Percentiles rank a stretch among this genome's conserved stretches.
phyloP scores from a whole-genome alignment of 257 asterid genomes.

The Solanum habrochaites region DNA sequence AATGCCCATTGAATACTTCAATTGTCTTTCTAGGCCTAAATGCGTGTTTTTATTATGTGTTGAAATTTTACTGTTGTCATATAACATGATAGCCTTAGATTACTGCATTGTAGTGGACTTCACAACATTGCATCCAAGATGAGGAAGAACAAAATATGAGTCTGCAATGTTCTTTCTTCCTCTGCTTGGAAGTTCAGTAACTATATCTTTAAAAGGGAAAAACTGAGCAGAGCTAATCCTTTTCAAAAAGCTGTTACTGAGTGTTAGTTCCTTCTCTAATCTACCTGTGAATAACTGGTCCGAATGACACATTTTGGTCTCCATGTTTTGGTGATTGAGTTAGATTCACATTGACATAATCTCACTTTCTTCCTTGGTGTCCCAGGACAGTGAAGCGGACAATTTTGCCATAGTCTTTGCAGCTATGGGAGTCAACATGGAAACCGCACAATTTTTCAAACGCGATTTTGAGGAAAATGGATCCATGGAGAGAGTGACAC shows the following conservation, averaged over 20 bases:
- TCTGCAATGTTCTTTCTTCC: not conserved
- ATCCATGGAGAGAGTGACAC: constrained; percentile 98
- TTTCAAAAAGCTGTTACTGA: not conserved
- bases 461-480: constrained; percentile 99
- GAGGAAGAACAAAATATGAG: not conserved
- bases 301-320: not conserved
- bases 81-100: not conserved
- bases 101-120: not conserved
- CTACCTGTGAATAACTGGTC: not conserved
- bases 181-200: not conserved
- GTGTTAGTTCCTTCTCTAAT: not conserved
- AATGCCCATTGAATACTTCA: not conserved
- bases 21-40: not conserved
- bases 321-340: not conserved
- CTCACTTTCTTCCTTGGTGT: constrained; percentile 11
- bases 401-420: constrained; percentile 98
- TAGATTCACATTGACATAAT: not conserved
- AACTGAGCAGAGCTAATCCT: not conserved
- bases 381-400: constrained; percentile 76
- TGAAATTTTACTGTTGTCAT: not conserved
- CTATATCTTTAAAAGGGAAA: not conserved
- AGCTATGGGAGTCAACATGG: constrained; percentile 99
- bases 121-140: not conserved
- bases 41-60: not conserved
- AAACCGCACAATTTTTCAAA: constrained; percentile 95